A percentile compares a stretch with the other conserved stretches of the same genome.
Evolutionary conservation across 345 rosid genomes (phyloP).

Genomic region (Corymbia maculata): DNA sequence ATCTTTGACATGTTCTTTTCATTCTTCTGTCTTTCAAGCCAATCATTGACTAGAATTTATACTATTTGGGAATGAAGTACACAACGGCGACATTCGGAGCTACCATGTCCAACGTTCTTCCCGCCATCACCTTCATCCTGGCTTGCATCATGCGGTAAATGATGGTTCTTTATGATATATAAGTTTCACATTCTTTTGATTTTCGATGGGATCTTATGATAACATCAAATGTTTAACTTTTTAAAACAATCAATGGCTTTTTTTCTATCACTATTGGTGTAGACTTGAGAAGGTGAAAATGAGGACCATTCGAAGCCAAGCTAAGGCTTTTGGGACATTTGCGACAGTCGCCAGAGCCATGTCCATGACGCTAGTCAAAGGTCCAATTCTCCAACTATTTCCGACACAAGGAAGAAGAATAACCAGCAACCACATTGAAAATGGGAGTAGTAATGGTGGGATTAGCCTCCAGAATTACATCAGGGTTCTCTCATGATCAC

Average conservation of each 20-base stretch:
- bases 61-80: constrained; percentile 72
- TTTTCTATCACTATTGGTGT: background rate
- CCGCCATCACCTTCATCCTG: constrained; percentile 72
- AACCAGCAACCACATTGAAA: constrained; percentile 1
- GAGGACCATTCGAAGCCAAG: constrained; percentile 40
- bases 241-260: too few species aligned
- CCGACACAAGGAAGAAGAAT: constrained; percentile 30
- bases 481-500: constrained; percentile 60
- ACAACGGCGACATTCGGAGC: constrained; percentile 88
- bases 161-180: too few species aligned
- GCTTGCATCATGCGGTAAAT: constrained; percentile 52
- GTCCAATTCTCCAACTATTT: constrained; percentile 41
- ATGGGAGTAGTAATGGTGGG: constrained; percentile 1
- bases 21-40: constrained; percentile 31
- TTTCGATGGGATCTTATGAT: background rate
- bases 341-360: constrained; percentile 87
- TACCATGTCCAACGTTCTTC: constrained; percentile 74
- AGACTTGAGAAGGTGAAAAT: constrained; percentile 75
- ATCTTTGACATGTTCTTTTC: background rate
- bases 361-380: constrained; percentile 72
- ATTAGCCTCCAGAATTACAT: constrained; percentile 42
- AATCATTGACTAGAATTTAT: constrained; percentile 83
- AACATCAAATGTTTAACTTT: background rate
- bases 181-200: background rate
- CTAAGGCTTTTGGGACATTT: constrained; percentile 53